Percentiles rank a stretch among this genome's conserved stretches.
Conservation (phyloP, 2,329 filamentous ascomycete species). For the Aureobasidium vineae region DNA sequence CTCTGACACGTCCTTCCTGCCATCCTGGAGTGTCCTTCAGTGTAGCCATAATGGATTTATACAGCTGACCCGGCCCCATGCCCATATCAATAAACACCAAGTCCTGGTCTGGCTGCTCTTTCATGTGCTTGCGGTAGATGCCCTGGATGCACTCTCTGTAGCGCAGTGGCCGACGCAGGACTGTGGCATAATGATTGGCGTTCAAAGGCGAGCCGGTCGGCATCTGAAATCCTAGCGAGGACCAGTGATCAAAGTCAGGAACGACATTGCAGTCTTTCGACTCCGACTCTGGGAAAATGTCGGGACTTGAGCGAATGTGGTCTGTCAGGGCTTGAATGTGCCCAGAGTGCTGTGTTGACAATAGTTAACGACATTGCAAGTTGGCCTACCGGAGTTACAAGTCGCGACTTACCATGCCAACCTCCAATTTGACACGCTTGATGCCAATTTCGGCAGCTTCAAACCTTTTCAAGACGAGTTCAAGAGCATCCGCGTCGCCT, state of each 20-base stretch:
- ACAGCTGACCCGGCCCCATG: conserved; percentile 10
- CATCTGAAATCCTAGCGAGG: conserved; percentile 3
- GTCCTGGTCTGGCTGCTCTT: background rate
- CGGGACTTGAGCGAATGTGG: conserved; percentile 7
- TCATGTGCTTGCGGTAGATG: background rate
- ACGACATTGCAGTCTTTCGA: conserved; percentile 9
- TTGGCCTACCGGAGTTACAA: background rate
- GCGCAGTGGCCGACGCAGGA: background rate
- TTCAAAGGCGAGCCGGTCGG: conserved; percentile 14
- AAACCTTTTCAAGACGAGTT: background rate
- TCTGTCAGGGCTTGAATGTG: conserved; percentile 4
- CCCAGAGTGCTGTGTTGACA: background rate
- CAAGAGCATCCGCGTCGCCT: background rate
- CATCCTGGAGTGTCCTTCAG: background rate
- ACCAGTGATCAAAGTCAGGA: conserved; percentile 2
- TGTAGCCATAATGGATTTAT: background rate
- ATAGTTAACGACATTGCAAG: background rate
- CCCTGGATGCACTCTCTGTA: background rate
- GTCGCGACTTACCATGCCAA: background rate
- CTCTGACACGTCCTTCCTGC: background rate
- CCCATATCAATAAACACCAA: conserved; percentile 5
- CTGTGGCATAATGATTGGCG: conserved; percentile 3
- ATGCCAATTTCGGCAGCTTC: background rate
- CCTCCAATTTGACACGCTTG: conserved; percentile 4
- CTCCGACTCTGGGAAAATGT: background rate